Evolutionary conservation across 768 basidiomycete species (phyloP), one percentile per base, ranked within the genome.

Genomic region (Xerocomellus amylosporus): DNA sequence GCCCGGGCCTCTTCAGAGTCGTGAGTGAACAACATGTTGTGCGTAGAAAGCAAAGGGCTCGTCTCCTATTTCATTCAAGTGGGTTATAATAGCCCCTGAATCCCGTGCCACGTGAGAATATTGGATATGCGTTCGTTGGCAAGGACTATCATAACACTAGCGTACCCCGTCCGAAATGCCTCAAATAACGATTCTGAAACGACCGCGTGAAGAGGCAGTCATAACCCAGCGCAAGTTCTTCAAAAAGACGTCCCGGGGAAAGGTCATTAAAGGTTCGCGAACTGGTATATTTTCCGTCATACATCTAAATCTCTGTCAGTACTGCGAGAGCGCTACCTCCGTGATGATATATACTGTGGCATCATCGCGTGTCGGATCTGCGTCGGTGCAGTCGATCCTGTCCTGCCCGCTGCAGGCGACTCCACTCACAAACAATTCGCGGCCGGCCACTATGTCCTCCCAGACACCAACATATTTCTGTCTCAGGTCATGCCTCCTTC

Each of bases 401-500:
- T 73, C 12, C 76, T 95, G 5, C 88, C 92, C 19, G 62, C 70
- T 20, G 66, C 73, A 4, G 92, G 92, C 8, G 83, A 82, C 48
- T 64, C 68, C 5, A 64, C 74, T 0, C 88, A 94, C 70, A 70
- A 75, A 26, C 58, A 70, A 0, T 88, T 81, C 65, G 77, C 82
- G 0, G 65, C 77, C 50, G 90, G 89, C 0, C 91, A 96, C 64
- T 94, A 85, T 65, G 69, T 98, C 26, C 74, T 99, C 14, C 90
- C 94, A 5, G 96, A 99, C 67, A 98, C 96, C 17, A 99, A 99
- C 71, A 84, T 97, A 15, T 92, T 97, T 64, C 77, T 99, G 13
- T 82, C 90, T 15, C 95, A 98, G 78, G 93, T 70, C 12, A 15
- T 47, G 52, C 24, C 2, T 0, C 15, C 52, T 19, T 9, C 5